Evolutionary conservation across 140 eudicot species (phyloP).

Genomic region (Anethum foeniculum): DNA sequence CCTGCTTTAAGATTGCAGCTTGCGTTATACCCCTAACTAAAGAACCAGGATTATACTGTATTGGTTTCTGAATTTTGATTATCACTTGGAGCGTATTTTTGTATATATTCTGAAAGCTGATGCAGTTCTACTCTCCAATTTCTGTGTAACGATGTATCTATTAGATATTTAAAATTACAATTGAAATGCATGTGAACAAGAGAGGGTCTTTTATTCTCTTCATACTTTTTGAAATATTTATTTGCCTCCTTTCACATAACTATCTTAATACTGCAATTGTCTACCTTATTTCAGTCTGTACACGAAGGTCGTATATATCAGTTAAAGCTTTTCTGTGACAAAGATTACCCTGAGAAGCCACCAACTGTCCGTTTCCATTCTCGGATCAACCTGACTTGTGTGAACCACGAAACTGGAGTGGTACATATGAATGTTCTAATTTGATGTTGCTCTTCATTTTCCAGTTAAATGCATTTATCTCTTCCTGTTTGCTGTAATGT

Average conservation of each 20-base stretch:
- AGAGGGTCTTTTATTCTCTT: background rate
- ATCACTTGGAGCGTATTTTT: background rate
- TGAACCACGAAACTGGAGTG: slow-evolving; percentile 30
- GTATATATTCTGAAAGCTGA: background rate
- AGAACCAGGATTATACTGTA: background rate
- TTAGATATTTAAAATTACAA: background rate
- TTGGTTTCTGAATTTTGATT: background rate
- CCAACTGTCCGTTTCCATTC: slow-evolving; percentile 25
- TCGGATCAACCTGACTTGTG: slow-evolving; percentile 13
- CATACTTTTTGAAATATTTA: background rate
- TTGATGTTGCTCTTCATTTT: background rate
- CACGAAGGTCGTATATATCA: slow-evolving; percentile 22
- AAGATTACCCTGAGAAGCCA: slow-evolving; percentile 38
- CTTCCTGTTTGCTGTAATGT: background rate
- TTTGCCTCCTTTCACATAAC: background rate
- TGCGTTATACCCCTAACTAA: background rate
- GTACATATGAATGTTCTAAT: slow-evolving; percentile 8
- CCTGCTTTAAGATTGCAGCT: too few species aligned
- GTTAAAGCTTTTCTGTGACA: slow-evolving; percentile 36
- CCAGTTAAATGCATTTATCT: background rate
- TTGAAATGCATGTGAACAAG: background rate
- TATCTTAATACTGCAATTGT: background rate
- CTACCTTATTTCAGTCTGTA: slow-evolving; percentile 16
- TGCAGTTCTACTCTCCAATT: background rate
- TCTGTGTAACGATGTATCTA: background rate